Evolutionary conservation across 805 yeast species (phyloP), one percentile per base, ranked within the genome.

Genomic region (Wickerhamiella musiphila): DNA sequence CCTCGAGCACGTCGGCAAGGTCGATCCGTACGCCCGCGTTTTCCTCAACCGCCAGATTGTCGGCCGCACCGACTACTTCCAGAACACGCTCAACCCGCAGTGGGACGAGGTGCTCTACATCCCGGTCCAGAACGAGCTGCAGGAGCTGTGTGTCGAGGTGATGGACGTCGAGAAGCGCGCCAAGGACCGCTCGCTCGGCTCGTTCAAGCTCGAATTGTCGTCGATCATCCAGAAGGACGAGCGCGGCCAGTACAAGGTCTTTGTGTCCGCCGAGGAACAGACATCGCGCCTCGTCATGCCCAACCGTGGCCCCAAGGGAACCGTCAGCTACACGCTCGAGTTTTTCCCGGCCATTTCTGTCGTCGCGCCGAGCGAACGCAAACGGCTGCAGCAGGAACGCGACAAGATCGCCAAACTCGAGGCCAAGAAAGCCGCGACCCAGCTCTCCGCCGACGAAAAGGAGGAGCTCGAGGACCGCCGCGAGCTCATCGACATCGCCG

Each of bases 11-110:
- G 64, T 90, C 37, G 96, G 96, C 38, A 79, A 73, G 46, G 71
- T 83, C 49, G 96, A 90, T 55, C 98, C 99, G 27, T 90, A 86
- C 49, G 70, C 73, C 6, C 71, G 93, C 47, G 60, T 86, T 11
- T 56, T 81, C 48, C 66, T 82, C 29, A 84, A 83, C 49, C 83
- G 83, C 37, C 62, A 70, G 42, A 71, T 70, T 42, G 71, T 70
- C 50, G 78, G 74, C 14, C 70, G 96, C 56, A 90, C 95, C 2
- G 64, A 68, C 35, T 68, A 79, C 9, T 52, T 61, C 34, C 73
- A 68, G 15, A 68, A 74, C 16, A 72, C 79, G 1, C 60, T 74
- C 44, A 62, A 78, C 40, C 98, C 99, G 5, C 70, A 69, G 5
- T 90, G 82, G 78, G 71, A 84, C 50, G 84, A 83, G 51, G 63